Base-by-base conservation (phyloP, 2,329 filamentous ascomycete genomes). In the Aureobasidium sp. region DNA sequence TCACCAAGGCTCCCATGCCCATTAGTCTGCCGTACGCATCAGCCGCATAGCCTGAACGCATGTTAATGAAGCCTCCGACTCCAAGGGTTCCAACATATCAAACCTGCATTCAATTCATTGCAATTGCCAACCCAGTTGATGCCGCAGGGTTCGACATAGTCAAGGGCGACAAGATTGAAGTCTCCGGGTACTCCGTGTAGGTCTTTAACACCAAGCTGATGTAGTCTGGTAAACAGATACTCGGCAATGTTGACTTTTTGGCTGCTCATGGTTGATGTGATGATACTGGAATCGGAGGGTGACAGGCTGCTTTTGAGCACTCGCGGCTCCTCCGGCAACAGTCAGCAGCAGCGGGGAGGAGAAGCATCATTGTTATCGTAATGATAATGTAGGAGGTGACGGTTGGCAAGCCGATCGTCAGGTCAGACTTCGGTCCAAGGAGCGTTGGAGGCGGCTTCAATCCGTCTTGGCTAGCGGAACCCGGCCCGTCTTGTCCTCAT, bases 71-170 rank as follows among this genome's bases (percentile, higher is more conserved):
- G 52, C 9, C 6, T 7, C 3, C 14, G 12, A 41, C 9, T 7
- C 17, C 7, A 47, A 27, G 12, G 3, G 7, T 5, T 2, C 15
- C 29, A 3, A 29, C 14, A 77, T 77, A 66, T 80, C 52, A 2
- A 80, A 45, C 76, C 78, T 71, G 73, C 66, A 39, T 84, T 84
- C 59, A 86, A 76, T 70, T 86, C 83, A 71, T 86, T 86, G 70
- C 78, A 80, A 68, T 84, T 86, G 65, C 84, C 84, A 4, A 84
- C 80, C 83, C 83, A 86, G 49, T 77, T 71, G 25, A 86, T 72
- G 15, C 78, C 82, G 53, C 73, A 75, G 62, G 81, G 81, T 27
- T 80, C 75, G 20, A 86, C 71, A 67, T 84, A 84, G 70, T 86
- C 84, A 61, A 86, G 75, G 1, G 64, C 64, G 1, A 66, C 64